Conservation (phyloP, 2,329 filamentous ascomycete genomes). For the Hypomyces perniciosus region DNA sequence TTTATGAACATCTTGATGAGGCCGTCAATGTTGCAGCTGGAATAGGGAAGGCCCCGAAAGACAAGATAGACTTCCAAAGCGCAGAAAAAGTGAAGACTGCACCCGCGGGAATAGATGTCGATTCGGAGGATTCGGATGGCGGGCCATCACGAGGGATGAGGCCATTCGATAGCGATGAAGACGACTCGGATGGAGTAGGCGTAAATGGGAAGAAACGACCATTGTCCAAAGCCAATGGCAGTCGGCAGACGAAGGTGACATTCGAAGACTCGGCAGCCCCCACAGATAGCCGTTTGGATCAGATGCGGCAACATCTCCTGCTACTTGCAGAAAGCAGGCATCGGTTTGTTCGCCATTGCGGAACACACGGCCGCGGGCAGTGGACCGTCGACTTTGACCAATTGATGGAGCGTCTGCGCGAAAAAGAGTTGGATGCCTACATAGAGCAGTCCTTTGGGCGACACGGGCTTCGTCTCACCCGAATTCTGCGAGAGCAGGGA, state of each 20-base stretch:
- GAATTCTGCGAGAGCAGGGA: conserved; percentile 78
- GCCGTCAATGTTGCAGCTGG: conserved; percentile 49
- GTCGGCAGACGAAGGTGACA: conserved; percentile 39
- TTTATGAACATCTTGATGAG: conserved; percentile 49
- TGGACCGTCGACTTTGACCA: conserved; percentile 82
- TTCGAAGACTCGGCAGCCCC: conserved; percentile 43
- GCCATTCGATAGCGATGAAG: conserved; percentile 20
- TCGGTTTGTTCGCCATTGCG: conserved; percentile 63
- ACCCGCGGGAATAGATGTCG: conserved; percentile 27
- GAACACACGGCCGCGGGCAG: conserved; percentile 56
- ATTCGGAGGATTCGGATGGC: conserved; percentile 32
- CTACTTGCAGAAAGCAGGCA: conserved; percentile 64
- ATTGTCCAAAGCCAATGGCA: conserved; percentile 28
- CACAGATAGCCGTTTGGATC: conserved; percentile 44
- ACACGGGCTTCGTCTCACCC: conserved; percentile 73
- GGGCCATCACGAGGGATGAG: conserved; percentile 17
- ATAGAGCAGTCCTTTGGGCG: conserved; percentile 72
- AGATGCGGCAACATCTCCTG: conserved; percentile 67
- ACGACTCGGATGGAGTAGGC: conserved; percentile 30
- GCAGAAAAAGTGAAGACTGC: conserved; percentile 44
- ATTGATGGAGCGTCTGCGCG: conserved; percentile 63
- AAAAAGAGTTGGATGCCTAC: conserved; percentile 74
- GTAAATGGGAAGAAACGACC: conserved; percentile 26
- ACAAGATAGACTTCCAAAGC: conserved; percentile 40
- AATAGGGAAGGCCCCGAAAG: conserved; percentile 48